Base-by-base conservation (phyloP, 768 basidiomycete species). In the Leccinum rimulosum region DNA sequence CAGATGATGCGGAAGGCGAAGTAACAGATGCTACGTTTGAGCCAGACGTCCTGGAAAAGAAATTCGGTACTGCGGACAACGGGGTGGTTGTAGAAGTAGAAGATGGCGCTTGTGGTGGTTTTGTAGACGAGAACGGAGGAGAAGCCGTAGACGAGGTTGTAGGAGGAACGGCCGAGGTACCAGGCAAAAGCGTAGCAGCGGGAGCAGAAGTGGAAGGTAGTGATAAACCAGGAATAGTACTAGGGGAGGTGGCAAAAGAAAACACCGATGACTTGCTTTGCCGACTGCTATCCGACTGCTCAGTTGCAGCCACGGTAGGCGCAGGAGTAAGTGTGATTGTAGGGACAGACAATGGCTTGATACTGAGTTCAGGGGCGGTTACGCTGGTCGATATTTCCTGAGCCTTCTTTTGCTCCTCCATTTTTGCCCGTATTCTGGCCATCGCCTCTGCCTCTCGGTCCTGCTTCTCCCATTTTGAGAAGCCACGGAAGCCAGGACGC, bases 401-500 rank as follows among this genome's bases (percentile, higher is more conserved):
- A 61, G 70, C 70, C 60, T 79, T 78, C 67, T 78, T 77, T 66
- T 73, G 74, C 54, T 78, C 77, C 66, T 80, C 79, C 31, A 75
- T 74, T 75, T 74, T 78, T 68, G 71, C 83, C 52, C 90, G 79
- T 65, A 93, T 82, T 67, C 81, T 86, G 66, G 82, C 82, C 81
- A 93, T 87, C 25, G 89, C 88, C 47, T 83, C 83, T 3, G 91
- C 91, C 66, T 93, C 91, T 31, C 90, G 71, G 64, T 93, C 90
- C 70, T 93, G 90, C 61, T 91, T 92, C 71, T 93, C 91, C 88
- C 88, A 91, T 73, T 90, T 91, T 3, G 88, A 87, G 64, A 84
- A 86, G 19, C 79, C 78, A 63, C 77, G 79, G 3, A 76, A 73
- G 48, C 70, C 63, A 28, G 73, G 70, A 15, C 77, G 66, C 56